phyloP scores from a whole-genome alignment of 2,329 filamentous ascomycete species.

The Diaporthe australafricana region DNA sequence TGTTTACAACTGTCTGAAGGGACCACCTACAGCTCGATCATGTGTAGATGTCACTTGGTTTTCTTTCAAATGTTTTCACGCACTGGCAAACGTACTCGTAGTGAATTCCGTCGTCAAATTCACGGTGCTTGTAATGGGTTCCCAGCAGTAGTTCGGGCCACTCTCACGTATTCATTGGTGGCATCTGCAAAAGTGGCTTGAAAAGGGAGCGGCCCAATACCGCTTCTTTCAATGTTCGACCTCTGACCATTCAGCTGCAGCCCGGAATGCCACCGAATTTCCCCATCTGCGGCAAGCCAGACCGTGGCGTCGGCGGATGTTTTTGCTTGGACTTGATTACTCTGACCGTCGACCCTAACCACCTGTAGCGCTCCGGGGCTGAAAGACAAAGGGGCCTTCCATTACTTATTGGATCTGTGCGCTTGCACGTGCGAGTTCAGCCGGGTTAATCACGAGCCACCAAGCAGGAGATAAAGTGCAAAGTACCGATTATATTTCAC shows the following conservation, averaged over 20 bases:
- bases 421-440: background rate
- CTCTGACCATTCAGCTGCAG: too few relatives aligned
- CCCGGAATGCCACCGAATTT: background rate
- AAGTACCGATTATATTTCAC: background rate
- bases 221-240: background rate
- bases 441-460: background rate
- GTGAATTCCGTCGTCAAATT: too few relatives aligned
- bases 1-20: too few relatives aligned
- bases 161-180: too few relatives aligned
- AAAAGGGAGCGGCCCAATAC: too few relatives aligned
- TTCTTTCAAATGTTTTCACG: too few relatives aligned
- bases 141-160: too few relatives aligned
- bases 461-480: too few relatives aligned
- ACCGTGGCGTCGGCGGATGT: background rate
- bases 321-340: background rate
- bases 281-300: background rate
- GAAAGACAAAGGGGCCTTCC: slow-evolving; percentile 8
- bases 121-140: too few relatives aligned
- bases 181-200: background rate
- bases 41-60: too few relatives aligned
- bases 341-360: background rate
- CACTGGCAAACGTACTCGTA: too few relatives aligned
- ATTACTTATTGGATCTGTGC: slow-evolving; percentile 9
- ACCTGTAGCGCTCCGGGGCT: background rate
- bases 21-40: too few relatives aligned